phyloP scores from a whole-genome alignment of 2,329 filamentous ascomycete genomes.

The Penicillium sp. region DNA sequence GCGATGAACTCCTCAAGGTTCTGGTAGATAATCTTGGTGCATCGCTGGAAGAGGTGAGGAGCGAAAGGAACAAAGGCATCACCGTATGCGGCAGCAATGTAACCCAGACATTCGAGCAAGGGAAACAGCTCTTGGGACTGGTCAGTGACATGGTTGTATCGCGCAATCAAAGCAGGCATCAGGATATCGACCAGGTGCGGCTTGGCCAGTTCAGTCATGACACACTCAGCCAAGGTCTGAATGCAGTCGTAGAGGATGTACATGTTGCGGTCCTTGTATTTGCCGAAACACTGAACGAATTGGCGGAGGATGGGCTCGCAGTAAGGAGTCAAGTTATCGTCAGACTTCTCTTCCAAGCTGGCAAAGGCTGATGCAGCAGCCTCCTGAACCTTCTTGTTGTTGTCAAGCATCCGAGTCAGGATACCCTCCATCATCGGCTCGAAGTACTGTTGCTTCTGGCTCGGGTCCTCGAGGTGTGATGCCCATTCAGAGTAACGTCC shows the following conservation, averaged over 20 bases:
- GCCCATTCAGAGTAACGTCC: constrained; percentile 94
- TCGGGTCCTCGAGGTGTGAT: constrained; percentile 68
- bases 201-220: constrained; percentile 78
- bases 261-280: constrained; percentile 99
- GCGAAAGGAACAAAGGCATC: constrained; percentile 83
- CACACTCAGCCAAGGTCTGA: constrained; percentile 90
- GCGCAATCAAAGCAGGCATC: constrained; percentile 88
- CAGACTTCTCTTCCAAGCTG: constrained; percentile 91
- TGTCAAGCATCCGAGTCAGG: constrained; percentile 89
- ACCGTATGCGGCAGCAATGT: constrained; percentile 84
- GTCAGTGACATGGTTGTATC: constrained; percentile 85
- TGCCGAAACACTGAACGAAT: constrained; percentile 87
- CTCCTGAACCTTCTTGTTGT: constrained; percentile 97
- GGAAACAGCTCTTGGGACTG: constrained; percentile 93
- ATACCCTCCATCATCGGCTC: constrained; percentile 98
- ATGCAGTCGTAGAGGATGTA: constrained; percentile 99
- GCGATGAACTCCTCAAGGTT: constrained; percentile 82
- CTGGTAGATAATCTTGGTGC: constrained; percentile 85
- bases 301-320: constrained; percentile 88
- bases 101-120: constrained; percentile 92
- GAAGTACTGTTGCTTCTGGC: constrained; percentile 76
- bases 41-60: constrained; percentile 81
- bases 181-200: constrained; percentile 80
- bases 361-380: constrained; percentile 95
- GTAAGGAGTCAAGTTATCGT: constrained; percentile 78